Percentiles rank a stretch among this genome's conserved stretches.
These are phyloP conservation scores for Cercospora beticola DNA, from an alignment of 2,329 filamentous ascomycete genomes.

Conservation along the genomic window DNA sequence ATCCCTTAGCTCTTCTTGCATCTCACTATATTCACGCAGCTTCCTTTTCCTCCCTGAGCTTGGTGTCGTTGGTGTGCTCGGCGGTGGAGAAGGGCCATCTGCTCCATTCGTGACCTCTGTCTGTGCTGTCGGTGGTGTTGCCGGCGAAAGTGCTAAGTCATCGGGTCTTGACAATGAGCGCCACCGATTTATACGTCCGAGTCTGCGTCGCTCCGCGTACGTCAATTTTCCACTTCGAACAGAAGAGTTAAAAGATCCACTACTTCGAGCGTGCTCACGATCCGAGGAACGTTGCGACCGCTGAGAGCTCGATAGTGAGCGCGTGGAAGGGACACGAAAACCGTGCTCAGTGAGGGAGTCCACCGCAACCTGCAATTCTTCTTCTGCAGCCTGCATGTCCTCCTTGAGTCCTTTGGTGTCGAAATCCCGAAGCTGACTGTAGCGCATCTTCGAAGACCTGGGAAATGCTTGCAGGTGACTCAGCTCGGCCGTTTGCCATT, in stretches of 20 bases:
- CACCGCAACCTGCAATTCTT: background rate
- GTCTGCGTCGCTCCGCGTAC: background rate
- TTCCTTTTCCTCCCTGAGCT: conserved; percentile 5
- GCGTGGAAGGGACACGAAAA: background rate
- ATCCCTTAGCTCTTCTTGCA: background rate
- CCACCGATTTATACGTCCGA: background rate
- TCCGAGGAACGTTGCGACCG: background rate
- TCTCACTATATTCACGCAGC: background rate
- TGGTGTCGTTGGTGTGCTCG: background rate
- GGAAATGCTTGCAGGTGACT: background rate
- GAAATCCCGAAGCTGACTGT: background rate
- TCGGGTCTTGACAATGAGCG: background rate
- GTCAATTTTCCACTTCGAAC: background rate
- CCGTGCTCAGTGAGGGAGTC: background rate
- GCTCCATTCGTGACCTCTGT: background rate
- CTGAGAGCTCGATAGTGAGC: background rate
- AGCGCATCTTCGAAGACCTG: background rate
- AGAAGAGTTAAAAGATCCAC: background rate
- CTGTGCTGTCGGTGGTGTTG: background rate
- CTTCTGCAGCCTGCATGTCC: background rate
- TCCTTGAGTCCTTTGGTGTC: background rate
- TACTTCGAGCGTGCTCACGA: background rate
- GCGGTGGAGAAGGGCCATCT: background rate
- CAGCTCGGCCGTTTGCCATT: background rate
- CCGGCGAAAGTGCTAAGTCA: background rate